Conservation (phyloP, 2,329 filamentous ascomycete genomes). For the Cladosporium sp. region DNA sequence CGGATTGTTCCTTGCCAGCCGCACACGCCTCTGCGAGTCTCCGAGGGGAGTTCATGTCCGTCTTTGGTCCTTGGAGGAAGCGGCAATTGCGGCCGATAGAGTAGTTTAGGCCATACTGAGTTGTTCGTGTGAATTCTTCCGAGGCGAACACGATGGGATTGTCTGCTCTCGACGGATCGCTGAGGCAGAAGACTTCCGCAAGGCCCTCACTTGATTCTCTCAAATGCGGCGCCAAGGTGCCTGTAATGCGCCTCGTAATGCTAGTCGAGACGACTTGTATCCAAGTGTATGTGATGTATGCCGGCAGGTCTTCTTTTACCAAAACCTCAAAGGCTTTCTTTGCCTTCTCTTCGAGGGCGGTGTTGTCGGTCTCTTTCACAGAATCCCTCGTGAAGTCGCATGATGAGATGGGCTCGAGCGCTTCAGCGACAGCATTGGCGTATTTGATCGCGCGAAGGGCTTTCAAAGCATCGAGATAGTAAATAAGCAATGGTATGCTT, state of each 20-base stretch:
- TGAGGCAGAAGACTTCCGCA: constrained; percentile 76
- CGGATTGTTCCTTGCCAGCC: constrained; percentile 69
- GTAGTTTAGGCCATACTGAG: constrained; percentile 73
- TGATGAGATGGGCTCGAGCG: constrained; percentile 59
- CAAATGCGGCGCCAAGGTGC: constrained; percentile 65
- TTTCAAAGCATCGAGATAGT: constrained; percentile 72
- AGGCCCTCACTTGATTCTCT: constrained; percentile 72
- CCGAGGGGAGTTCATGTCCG: constrained; percentile 63
- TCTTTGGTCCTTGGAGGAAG: constrained; percentile 75
- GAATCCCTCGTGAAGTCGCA: constrained; percentile 57
- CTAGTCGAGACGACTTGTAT: constrained; percentile 70
- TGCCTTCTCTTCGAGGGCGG: constrained; percentile 63
- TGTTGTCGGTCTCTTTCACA: constrained; percentile 58
- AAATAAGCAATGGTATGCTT: constrained; percentile 67
- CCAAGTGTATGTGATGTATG: constrained; percentile 70
- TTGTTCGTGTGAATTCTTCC: constrained; percentile 74
- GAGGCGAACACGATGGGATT: constrained; percentile 79
- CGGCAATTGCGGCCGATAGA: constrained; percentile 75
- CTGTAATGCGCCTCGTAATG: constrained; percentile 67
- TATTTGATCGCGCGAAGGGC: constrained; percentile 71
- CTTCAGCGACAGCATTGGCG: constrained; percentile 67
- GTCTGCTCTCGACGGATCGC: constrained; percentile 70
- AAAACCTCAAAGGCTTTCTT: constrained; percentile 66
- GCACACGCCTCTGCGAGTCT: constrained; percentile 64
- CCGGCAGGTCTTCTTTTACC: constrained; percentile 68